Evolutionary conservation across 164 flowering plant species (phyloP).

Genomic region (Magnolia sinica): DNA sequence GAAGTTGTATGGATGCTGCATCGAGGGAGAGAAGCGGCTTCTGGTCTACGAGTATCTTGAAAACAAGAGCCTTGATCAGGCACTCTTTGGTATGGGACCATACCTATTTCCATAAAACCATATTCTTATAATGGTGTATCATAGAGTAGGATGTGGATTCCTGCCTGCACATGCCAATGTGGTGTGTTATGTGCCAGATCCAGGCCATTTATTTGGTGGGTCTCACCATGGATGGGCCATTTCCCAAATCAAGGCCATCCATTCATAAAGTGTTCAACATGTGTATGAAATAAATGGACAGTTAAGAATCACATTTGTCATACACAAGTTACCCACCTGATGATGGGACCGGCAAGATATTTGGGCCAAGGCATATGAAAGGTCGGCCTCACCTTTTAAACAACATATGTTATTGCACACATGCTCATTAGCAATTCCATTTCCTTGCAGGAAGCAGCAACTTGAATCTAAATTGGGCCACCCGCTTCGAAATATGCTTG

Average conservation of each 20-base stretch:
- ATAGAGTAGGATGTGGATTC: neutral
- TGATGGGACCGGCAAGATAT: neutral
- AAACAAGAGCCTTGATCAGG: constrained; percentile 76
- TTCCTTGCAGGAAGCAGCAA: neutral
- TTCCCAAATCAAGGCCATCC: neutral
- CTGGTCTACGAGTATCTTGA: constrained; percentile 78
- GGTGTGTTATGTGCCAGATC: neutral
- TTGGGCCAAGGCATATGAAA: neutral
- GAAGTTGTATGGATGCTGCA: constrained; percentile 77
- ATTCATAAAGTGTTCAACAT: neutral
- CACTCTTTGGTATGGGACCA: constrained; percentile 51
- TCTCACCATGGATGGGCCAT: neutral
- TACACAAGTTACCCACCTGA: neutral
- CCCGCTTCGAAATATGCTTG: constrained; percentile 12
- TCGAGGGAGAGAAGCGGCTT: constrained; percentile 56
- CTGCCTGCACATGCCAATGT: neutral
- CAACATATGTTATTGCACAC: neutral
- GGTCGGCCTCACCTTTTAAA: neutral
- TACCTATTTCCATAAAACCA: neutral
- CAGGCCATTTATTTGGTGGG: too few species aligned
- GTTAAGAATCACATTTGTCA: neutral
- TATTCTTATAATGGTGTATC: neutral
- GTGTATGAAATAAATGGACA: too few species aligned
- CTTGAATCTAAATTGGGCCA: constrained; percentile 6
- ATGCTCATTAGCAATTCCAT: neutral